A percentile compares a stretch with the other conserved stretches of the same genome.
phyloP scores from a whole-genome alignment of 2,329 filamentous ascomycete species.

The Arthrobotrys entomopaga region DNA sequence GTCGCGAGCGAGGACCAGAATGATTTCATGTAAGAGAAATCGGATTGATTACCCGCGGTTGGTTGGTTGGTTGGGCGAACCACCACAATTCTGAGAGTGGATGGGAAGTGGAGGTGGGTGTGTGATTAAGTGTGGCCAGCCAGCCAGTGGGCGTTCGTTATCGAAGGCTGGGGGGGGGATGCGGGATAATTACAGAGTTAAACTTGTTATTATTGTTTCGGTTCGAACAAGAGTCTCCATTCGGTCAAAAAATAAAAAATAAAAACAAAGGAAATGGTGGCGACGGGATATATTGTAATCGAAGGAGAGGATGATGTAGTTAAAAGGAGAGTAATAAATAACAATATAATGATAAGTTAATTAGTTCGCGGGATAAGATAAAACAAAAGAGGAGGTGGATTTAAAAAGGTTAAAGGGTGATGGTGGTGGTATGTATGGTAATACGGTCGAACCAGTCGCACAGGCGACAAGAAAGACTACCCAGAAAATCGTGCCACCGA shows the following conservation, averaged over 20 bases:
- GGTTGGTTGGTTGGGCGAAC: no score
- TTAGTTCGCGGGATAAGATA: no score
- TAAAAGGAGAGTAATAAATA: slow-evolving; percentile 3
- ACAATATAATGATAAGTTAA: background rate
- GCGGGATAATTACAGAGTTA: background rate
- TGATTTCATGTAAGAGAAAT: slow-evolving; percentile 43
- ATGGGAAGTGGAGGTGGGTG: slow-evolving; percentile 8
- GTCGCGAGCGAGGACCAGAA: slow-evolving; percentile 46
- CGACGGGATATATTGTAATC: background rate
- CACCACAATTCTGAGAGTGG: background rate
- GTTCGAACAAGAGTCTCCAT: slow-evolving; percentile 6
- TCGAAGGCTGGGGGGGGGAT: slow-evolving; percentile 21
- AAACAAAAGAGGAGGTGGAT: no score
- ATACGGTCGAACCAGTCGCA: slow-evolving; percentile 18
- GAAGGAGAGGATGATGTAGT: slow-evolving; percentile 1
- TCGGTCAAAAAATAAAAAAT: slow-evolving; percentile 12
- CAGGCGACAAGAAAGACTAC: slow-evolving; percentile 1
- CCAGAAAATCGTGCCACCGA: background rate
- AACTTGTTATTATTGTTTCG: slow-evolving; percentile 9
- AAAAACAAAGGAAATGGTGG: slow-evolving; percentile 9
- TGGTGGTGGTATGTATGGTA: background rate
- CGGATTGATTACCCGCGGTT: background rate
- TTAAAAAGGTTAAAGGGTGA: background rate
- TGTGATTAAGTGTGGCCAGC: background rate
- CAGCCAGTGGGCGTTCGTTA: slow-evolving; percentile 6